Percentiles rank a stretch among this genome's conserved stretches.
Conservation (phyloP, 2,329 filamentous ascomycete species). For the Xylaria sp. region DNA sequence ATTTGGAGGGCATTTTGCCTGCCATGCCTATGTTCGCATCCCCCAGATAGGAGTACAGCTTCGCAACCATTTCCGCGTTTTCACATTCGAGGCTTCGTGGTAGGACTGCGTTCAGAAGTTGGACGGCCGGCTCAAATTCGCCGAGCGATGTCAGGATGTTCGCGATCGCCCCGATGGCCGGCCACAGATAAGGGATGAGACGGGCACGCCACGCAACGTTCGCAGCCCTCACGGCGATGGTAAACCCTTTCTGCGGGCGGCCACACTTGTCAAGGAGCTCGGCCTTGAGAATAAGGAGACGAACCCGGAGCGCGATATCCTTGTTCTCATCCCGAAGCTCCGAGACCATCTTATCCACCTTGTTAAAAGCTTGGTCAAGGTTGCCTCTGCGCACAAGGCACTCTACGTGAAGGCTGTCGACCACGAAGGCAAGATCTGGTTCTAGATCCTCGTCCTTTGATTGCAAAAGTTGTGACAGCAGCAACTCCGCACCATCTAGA, state of each 20-base stretch:
- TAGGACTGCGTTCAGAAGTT: conserved; percentile 69
- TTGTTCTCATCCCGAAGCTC: conserved; percentile 49
- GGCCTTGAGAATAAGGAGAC: conserved; percentile 73
- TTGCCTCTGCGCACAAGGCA: conserved; percentile 53
- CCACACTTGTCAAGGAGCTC: conserved; percentile 69
- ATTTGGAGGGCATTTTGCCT: conserved; percentile 50
- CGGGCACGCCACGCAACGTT: conserved; percentile 72
- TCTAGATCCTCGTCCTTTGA: conserved; percentile 54
- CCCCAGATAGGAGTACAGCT: conserved; percentile 69
- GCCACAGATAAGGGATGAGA: conserved; percentile 72
- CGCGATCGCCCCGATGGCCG: conserved; percentile 67
- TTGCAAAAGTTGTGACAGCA: conserved; percentile 57
- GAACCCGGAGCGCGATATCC: conserved; percentile 67
- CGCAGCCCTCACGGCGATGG: conserved; percentile 73
- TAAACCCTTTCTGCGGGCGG: conserved; percentile 74
- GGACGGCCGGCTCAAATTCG: conserved; percentile 69
- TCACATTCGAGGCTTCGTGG: conserved; percentile 77
- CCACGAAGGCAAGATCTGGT: conserved; percentile 53
- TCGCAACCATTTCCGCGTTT: conserved; percentile 63
- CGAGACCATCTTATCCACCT: conserved; percentile 49
- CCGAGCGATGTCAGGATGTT: conserved; percentile 69
- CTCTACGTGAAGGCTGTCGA: conserved; percentile 57
- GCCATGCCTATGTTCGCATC: conserved; percentile 82
- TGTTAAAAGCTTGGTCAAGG: conserved; percentile 50
- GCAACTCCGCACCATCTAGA: conserved; percentile 52